Base-by-base conservation (phyloP, 805 yeast genomes). In the Pichia deserticola region DNA sequence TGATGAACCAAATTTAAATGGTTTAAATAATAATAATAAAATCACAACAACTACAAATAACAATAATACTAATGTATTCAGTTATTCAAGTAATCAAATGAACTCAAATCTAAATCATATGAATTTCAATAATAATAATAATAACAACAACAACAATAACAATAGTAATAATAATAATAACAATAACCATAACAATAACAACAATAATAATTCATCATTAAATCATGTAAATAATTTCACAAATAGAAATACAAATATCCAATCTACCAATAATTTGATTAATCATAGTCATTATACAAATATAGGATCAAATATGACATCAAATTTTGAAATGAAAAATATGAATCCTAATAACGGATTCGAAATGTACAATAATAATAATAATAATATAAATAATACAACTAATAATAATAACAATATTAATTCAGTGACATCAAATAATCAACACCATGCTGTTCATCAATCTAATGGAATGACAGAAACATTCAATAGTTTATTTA, bases 401-500 rank as follows among this genome's bases (percentile, higher is more conserved):
- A 29, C 7, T 27, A 40, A 40, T 12, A 28, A 29, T 28, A 39
- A 25, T 12, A 32, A 32, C 34, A 32, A n/a, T 36, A n/a, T 3
- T 36, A 13, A 36, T 36, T 36, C 20, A 20, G 20, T 20, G 20
- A 20, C 20, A 20, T 20, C 15, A 12, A 12, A 35, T 35, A 6
- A 9, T 9, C 13, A n/a, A 12, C 30, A 38, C 7, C 40, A n/a
- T 3, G 32, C 9, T 30, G 9, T 7, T 3, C 32, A 30, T 7
- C 32, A 30, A 30, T 30, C 25, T n/a, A 38, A 38, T 13, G 49
- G 45, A 38, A 57, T 54, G 35, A 38, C 49, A 7, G 62, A 60
- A 25, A 36, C 55, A 30, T 55, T 58, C 28, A 57, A 39, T 44
- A 53, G 48, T 41, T 61, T 49, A 27, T 49, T 49, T 33, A 45